Evolutionary conservation across 2,329 filamentous ascomycete genomes (phyloP).

Genomic region (Didymella sp.): DNA sequence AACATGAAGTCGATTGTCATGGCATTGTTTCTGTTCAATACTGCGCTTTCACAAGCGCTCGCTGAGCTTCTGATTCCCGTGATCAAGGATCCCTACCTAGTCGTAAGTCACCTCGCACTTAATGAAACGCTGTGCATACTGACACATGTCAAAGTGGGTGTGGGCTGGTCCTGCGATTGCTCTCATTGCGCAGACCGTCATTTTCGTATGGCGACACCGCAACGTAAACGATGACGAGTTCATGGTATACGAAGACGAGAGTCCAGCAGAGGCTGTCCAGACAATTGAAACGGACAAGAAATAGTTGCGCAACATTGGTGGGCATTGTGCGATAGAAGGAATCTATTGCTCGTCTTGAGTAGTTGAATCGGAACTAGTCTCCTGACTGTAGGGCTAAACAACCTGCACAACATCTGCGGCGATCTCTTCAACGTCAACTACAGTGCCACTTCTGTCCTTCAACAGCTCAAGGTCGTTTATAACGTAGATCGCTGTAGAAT

Average conservation of each 20-base stretch:
- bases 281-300: constrained; percentile 7
- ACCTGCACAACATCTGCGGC: too few relatives aligned
- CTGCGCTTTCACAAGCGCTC: constrained; percentile 50
- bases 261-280: constrained; percentile 1
- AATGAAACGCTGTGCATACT: background rate
- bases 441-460: too few relatives aligned
- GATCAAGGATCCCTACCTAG: constrained; percentile 57
- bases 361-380: too few relatives aligned
- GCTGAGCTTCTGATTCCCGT: constrained; percentile 54
- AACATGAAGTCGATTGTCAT: constrained; percentile 55
- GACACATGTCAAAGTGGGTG: constrained; percentile 45
- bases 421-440: too few relatives aligned
- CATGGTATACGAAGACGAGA: constrained; percentile 33
- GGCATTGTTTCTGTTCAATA: constrained; percentile 53
- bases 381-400: too few relatives aligned
- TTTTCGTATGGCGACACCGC: constrained; percentile 59
- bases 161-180: constrained; percentile 60
- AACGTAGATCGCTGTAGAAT: too few relatives aligned
- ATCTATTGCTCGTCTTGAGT: background rate
- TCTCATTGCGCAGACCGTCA: constrained; percentile 55
- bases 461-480: too few relatives aligned
- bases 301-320: background rate
- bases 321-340: background rate
- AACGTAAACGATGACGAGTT: constrained; percentile 59
- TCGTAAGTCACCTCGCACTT: constrained; percentile 23